Base-by-base conservation (phyloP, 2,329 filamentous ascomycete genomes). In the Stachybotrys elegans region DNA sequence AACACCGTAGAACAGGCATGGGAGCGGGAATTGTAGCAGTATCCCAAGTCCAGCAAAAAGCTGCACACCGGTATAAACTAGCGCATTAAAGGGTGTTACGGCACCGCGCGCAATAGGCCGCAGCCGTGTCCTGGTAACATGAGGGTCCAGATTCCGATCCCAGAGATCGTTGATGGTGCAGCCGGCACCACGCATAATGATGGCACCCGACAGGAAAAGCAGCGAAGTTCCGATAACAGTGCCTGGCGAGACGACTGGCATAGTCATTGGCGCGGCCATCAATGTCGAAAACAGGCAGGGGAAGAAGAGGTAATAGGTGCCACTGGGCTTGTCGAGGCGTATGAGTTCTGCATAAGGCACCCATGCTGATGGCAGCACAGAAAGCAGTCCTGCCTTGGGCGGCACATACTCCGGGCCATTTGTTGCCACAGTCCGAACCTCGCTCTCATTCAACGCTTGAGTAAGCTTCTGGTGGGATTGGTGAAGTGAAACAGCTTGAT, bases 121-220 rank as follows among this genome's bases (percentile, higher is more conserved):
- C 23, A 88, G 71, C 13, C 84, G 79, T 6, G 88, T 94, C 39
- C 90, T 79, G 2, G 77, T 67, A 13, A 95, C 89, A 50, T 89
- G 79, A 6, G 86, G 84, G 63, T 95, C 90, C 14, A 95, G 81
- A 54, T 93, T 86, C 43, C 88, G 81, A 64, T 95, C 90, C 86
- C 88, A 91, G 41, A 94, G 79, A 61, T 95, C 90, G 61, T 95
- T 95, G 67, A 94, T 89, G 16, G 86, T 86, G 64, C 90, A 95
- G 42, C 88, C 88, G 17, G 88, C 88, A 40, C 90, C 86, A 48
- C 90, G 85, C 86, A 95, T 93, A 52, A 95, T 77, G 36, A 94
- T 62, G 4, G 88, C 86, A 41, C 88, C 89, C 2, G 80, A 73
- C 56, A 86, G 78, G 67, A 94, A 93, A 39, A 93, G 76, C 3